Evolutionary conservation across 768 basidiomycete genomes (phyloP).

Genomic region (Terana coerulea): DNA sequence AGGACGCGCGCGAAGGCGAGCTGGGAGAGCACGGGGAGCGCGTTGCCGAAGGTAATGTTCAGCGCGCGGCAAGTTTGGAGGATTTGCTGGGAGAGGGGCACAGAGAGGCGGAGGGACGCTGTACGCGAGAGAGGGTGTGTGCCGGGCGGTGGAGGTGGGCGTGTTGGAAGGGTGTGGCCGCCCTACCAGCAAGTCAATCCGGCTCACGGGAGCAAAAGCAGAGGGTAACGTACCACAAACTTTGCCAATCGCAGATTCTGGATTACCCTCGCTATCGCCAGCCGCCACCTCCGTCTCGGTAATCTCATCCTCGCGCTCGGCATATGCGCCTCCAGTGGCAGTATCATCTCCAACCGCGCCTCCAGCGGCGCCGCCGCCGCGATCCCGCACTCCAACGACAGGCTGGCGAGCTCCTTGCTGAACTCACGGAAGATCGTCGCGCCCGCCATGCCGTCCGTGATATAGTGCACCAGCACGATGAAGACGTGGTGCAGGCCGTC

Average conservation of each 20-base stretch:
- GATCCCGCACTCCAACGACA: conserved; percentile 17
- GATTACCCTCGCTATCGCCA: conserved; percentile 1
- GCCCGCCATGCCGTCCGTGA: conserved; percentile 47
- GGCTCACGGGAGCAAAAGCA: neutral
- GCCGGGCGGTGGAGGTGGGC: conserved; percentile 30
- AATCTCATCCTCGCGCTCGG: neutral
- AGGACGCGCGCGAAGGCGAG: conserved; percentile 50
- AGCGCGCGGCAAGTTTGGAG: conserved; percentile 37
- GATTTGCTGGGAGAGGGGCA: conserved; percentile 29
- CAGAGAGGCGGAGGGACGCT: conserved; percentile 22
- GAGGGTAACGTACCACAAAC: neutral
- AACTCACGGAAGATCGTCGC: conserved; percentile 40
- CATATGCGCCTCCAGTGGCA: neutral
- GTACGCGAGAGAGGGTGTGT: conserved; percentile 35
- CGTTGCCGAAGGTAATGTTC: conserved; percentile 48
- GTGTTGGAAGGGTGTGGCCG: conserved; percentile 53
- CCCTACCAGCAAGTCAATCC: conserved; percentile 35
- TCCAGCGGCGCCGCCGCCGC: neutral
- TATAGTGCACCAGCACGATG: conserved; percentile 42
- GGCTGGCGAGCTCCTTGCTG: conserved; percentile 15
- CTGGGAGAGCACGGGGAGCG: conserved; percentile 46
- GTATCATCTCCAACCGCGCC: neutral
- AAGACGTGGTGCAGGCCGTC: conserved; percentile 37
- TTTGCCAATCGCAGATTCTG: neutral
- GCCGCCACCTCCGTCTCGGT: neutral